These are phyloP conservation scores for Eucalyptus coolabah DNA, from an alignment of 345 rosid genomes.

Conservation along the genomic window DNA sequence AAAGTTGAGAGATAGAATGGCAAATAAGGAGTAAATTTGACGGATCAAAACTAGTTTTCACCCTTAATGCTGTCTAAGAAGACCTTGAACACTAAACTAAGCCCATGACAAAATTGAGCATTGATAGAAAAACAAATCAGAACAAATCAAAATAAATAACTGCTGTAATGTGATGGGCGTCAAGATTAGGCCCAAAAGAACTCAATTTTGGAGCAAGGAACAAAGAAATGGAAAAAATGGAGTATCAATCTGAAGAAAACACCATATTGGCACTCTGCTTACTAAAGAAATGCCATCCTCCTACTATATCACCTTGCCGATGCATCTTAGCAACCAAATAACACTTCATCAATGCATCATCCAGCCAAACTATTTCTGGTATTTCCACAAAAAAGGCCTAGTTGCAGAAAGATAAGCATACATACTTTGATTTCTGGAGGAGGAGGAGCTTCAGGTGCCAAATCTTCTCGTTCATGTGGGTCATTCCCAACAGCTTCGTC, in stretches of 20 bases:
- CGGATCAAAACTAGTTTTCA: neutral
- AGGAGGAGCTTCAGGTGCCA: slow-evolving; percentile 90
- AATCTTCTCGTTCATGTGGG: slow-evolving; percentile 88
- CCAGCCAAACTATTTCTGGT: neutral
- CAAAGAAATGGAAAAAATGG: neutral
- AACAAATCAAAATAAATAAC: neutral
- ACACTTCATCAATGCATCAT: neutral
- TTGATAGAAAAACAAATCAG: neutral
- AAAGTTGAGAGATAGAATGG: neutral
- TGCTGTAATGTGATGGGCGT: neutral
- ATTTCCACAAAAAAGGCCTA: neutral
- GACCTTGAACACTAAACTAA: neutral
- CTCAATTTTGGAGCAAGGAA: neutral
- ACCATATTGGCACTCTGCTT: neutral
- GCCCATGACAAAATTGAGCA: neutral
- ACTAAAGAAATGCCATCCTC: neutral
- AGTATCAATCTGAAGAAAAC: neutral
- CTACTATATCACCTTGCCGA: neutral
- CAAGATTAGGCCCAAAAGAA: neutral
- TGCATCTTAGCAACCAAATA: neutral
- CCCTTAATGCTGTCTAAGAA: neutral
- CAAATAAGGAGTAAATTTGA: neutral
- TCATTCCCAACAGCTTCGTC: slow-evolving; percentile 94
- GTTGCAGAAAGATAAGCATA: neutral
- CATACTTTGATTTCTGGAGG: slow-evolving; percentile 95